These are phyloP conservation scores for Anisodus acutangulus DNA, from an alignment of 257 asterid species.

Conservation along the genomic window DNA sequence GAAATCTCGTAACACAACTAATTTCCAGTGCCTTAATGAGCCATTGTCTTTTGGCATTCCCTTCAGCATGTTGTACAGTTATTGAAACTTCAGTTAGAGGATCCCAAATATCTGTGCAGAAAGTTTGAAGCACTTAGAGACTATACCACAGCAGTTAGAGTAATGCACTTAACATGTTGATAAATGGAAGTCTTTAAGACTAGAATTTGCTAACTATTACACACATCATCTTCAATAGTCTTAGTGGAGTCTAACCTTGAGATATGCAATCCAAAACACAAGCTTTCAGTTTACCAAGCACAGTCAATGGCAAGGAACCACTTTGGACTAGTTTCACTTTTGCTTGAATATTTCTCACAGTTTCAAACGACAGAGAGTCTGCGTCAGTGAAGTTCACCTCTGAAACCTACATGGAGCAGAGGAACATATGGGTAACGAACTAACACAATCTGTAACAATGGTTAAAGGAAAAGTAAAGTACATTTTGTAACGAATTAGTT, in stretches of 20 bases:
- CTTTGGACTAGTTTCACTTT: constrained; percentile 77
- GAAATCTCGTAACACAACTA: constrained; percentile 74
- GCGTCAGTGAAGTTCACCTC: constrained; percentile 50
- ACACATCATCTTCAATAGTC: background rate
- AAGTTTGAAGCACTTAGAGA: constrained; percentile 23
- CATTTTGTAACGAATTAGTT: background rate
- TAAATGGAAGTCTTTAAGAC: background rate
- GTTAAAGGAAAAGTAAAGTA: background rate
- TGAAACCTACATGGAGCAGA: constrained; percentile 51
- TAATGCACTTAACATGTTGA: background rate
- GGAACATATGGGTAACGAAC: background rate
- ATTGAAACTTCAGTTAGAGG: constrained; percentile 67
- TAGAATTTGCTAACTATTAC: constrained; percentile 2
- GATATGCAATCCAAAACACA: constrained; percentile 58
- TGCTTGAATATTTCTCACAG: constrained; percentile 62
- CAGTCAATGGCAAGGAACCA: constrained; percentile 66
- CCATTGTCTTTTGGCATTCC: constrained; percentile 76
- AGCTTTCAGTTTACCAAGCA: constrained; percentile 69
- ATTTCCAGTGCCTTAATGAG: constrained; percentile 77
- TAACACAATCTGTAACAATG: background rate
- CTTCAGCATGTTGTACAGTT: constrained; percentile 66
- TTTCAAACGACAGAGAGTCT: constrained; percentile 31
- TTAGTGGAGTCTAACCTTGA: constrained; percentile 58
- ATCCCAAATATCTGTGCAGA: constrained; percentile 74
- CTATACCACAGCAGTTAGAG: constrained; percentile 8